A percentile compares a stretch with the other conserved stretches of the same genome.
These are phyloP conservation scores for Blastocystis sp. DNA, from an alignment of 352 stramenopile species.

Conservation along the genomic window DNA sequence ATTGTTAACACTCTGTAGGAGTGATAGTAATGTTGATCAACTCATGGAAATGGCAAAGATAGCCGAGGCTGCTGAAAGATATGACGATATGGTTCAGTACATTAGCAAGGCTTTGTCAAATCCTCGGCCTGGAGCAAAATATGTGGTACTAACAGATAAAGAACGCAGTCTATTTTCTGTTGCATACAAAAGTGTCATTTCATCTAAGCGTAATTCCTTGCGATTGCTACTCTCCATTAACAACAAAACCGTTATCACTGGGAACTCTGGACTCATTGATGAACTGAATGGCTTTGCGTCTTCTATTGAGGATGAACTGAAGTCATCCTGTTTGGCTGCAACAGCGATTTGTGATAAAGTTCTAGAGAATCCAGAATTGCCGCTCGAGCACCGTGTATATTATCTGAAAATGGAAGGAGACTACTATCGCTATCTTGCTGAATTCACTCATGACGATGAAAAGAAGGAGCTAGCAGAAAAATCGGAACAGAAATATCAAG, in stretches of 20 bases:
- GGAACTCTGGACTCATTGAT: neutral
- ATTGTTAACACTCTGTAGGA: neutral
- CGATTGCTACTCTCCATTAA: neutral
- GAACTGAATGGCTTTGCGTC: neutral
- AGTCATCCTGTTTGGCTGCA: neutral
- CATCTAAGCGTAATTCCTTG: neutral
- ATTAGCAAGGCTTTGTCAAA: neutral
- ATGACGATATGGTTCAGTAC: neutral
- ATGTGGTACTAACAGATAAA: neutral
- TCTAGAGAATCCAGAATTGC: neutral
- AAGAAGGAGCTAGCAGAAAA: neutral
- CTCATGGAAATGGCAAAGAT: neutral
- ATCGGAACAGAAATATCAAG: constrained; percentile 59
- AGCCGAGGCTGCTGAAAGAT: neutral
- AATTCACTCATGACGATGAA: neutral
- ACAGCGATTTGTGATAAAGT: neutral
- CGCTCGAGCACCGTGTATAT: neutral
- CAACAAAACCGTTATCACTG: neutral
- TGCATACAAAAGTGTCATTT: neutral
- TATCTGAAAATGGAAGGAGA: constrained; percentile 62
- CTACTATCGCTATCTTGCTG: constrained; percentile 61
- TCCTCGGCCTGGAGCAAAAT: neutral
- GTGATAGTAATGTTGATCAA: neutral
- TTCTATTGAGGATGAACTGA: neutral
- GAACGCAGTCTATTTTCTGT: neutral